Percentiles rank a stretch among this genome's conserved stretches.
These are phyloP conservation scores for Eurotiales sp. DNA, from an alignment of 2,329 filamentous ascomycete genomes.

Conservation along the genomic window DNA sequence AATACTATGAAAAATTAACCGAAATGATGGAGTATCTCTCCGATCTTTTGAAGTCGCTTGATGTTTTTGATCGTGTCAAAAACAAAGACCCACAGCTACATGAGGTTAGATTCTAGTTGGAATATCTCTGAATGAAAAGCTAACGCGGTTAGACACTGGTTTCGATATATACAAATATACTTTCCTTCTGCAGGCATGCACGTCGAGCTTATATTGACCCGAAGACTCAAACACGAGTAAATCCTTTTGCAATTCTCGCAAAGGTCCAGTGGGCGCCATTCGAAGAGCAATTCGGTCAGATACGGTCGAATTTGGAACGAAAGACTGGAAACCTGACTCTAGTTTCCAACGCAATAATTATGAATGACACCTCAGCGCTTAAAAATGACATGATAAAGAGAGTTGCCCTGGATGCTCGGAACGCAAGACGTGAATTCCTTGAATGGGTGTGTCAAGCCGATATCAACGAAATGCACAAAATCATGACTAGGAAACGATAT, in stretches of 20 bases:
- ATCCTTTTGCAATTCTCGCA: slow-evolving; percentile 2
- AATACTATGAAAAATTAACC: slow-evolving; percentile 15
- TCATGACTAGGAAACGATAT: slow-evolving; percentile 3
- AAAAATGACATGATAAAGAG: background rate
- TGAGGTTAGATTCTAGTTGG: background rate
- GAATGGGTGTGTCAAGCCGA: slow-evolving; percentile 11
- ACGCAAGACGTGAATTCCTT: slow-evolving; percentile 11
- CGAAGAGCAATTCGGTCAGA: slow-evolving; percentile 14
- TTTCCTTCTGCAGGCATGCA: slow-evolving; percentile 8
- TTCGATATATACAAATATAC: slow-evolving; percentile 10
- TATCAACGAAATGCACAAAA: slow-evolving; percentile 3
- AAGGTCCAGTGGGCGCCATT: slow-evolving; percentile 14
- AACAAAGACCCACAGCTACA: slow-evolving; percentile 3
- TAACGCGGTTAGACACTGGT: slow-evolving; percentile 8
- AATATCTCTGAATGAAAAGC: background rate
- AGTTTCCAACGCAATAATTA: slow-evolving; percentile 1
- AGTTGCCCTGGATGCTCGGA: background rate
- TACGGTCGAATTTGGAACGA: slow-evolving; percentile 9
- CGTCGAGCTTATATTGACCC: background rate
- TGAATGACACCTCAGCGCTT: slow-evolving; percentile 9
- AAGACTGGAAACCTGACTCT: slow-evolving; percentile 5
- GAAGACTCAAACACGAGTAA: background rate
- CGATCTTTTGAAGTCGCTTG: background rate
- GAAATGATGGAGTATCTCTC: slow-evolving; percentile 13
- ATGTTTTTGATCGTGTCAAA: slow-evolving; percentile 1